Evolutionary conservation across 352 stramenopile species (phyloP), one percentile per base, ranked within the genome.

Genomic region (Pythium utonaiense): DNA sequence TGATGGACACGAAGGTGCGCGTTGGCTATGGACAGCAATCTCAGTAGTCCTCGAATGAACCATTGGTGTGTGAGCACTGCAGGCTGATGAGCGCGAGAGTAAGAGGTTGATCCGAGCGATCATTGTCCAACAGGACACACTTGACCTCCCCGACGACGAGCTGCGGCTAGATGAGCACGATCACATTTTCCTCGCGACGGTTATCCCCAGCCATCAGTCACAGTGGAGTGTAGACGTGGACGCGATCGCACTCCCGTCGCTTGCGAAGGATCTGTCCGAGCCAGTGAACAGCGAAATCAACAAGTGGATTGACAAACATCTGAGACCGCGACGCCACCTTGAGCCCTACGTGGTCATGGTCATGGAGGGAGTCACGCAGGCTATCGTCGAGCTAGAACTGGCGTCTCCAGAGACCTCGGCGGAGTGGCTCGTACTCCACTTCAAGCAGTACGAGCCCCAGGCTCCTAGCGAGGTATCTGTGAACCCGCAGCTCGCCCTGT

Each of bases 41-140:
- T 48, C 16, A 10, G 19, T 48, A 5, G 16, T 12, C 12, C 7
- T 8, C 19, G 34, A 6, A 13, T 42, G 8, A 13, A 19, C 34
- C 4, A 16, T 5, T 42, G 34, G 10, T 19, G 10, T 16, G 10
- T 42, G 34, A 21, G 7, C n/a, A 4, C 31, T n/a, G 12, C 30
- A 80, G 65, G 36, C 62, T 0, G 70, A 86, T 8, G 70, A 87
- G 36, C 24, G 62, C 6, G 73, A 80, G 33, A 77, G 67, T 61
- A 88, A 87, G 48, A 65, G 68, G 17, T 44, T 86, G 13, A 86
- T 86, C 44, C 64, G 36, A 10, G n/a, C 41, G 10, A 80, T 86
- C 21, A 57, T 78, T 4, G 6, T 8, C 0, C 58, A 81, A 1
- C 67, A 90, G 34, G 48, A 61, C 10, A 66, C 68, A 16, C 53